Percentiles rank a stretch among this genome's conserved stretches.
These are phyloP conservation scores for Monosporascus ibericus DNA, from an alignment of 2,329 filamentous ascomycete genomes.

Conservation along the genomic window DNA sequence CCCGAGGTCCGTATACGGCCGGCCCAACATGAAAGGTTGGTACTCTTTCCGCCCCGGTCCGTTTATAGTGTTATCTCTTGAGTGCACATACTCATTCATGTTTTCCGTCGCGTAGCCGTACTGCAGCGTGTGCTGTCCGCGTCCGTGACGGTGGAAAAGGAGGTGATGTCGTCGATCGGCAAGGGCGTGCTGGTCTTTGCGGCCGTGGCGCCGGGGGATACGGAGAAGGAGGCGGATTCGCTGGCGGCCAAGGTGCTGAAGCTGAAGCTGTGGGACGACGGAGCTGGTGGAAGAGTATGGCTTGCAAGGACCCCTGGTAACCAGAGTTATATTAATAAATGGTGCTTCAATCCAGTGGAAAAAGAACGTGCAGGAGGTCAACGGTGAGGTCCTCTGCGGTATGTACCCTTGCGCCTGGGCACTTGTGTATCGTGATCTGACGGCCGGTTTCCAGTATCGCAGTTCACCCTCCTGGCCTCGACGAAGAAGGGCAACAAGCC, in stretches of 20 bases:
- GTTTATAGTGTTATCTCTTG: not conserved
- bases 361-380: constrained; percentile 77
- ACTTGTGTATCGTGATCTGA: not conserved
- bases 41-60: not conserved
- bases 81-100: constrained; percentile 7
- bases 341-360: constrained; percentile 71
- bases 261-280: constrained; percentile 86
- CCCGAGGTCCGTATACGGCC: not conserved
- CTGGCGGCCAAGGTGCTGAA: constrained; percentile 84
- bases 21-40: constrained; percentile 31
- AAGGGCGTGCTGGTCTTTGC: constrained; percentile 87
- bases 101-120: constrained; percentile 56
- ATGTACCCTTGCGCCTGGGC: constrained; percentile 23
- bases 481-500: constrained; percentile 97
- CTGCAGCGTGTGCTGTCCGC: constrained; percentile 91
- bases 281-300: constrained; percentile 58
- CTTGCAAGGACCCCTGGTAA: not conserved
- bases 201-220: constrained; percentile 85
- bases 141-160: constrained; percentile 88
- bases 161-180: constrained; percentile 85
- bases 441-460: constrained; percentile 61
- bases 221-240: constrained; percentile 76
- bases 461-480: constrained; percentile 88
- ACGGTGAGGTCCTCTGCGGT: constrained; percentile 93
- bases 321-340: not conserved